Percentiles rank a stretch among this genome's conserved stretches.
Evolutionary conservation across 2,329 filamentous ascomycete genomes (phyloP).

Genomic region (Xylaria digitata): DNA sequence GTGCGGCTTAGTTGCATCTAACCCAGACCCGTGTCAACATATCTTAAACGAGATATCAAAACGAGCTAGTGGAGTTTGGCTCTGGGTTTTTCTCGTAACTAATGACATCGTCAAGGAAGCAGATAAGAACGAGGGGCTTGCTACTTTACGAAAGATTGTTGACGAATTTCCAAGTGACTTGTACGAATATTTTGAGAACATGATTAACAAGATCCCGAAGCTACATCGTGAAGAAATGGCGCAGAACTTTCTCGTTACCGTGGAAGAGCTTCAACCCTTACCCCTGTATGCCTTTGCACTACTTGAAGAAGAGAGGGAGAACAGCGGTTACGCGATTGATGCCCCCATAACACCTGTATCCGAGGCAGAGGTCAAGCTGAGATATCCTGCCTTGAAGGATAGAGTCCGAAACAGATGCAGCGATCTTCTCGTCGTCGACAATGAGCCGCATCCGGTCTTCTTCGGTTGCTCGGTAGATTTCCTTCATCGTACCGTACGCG

Average conservation of each 20-base stretch:
- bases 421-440: slow-evolving; percentile 1
- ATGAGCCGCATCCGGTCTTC: not conserved
- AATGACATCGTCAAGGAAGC: slow-evolving; percentile 11
- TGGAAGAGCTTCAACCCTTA: slow-evolving; percentile 9
- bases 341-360: not conserved
- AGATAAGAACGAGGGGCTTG: slow-evolving; percentile 3
- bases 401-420: slow-evolving; percentile 2
- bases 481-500: not conserved
- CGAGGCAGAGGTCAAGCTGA: not conserved
- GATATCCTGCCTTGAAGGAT: not conserved
- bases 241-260: slow-evolving; percentile 10
- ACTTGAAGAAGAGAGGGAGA: not conserved
- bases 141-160: slow-evolving; percentile 12
- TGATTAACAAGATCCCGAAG: slow-evolving; percentile 2
- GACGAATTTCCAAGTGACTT: slow-evolving; percentile 8
- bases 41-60: not conserved
- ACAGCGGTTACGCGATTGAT: not conserved
- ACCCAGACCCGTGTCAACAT: not conserved
- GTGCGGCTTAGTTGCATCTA: not conserved
- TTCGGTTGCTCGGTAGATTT: not conserved
- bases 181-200: not conserved
- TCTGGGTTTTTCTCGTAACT: slow-evolving; percentile 4
- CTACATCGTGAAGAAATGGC: slow-evolving; percentile 17
- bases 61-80: slow-evolving; percentile 1
- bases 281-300: slow-evolving; percentile 2